Evolutionary conservation across 306 rosid species (phyloP).

Genomic region (Macrotyloma uniflorum): DNA sequence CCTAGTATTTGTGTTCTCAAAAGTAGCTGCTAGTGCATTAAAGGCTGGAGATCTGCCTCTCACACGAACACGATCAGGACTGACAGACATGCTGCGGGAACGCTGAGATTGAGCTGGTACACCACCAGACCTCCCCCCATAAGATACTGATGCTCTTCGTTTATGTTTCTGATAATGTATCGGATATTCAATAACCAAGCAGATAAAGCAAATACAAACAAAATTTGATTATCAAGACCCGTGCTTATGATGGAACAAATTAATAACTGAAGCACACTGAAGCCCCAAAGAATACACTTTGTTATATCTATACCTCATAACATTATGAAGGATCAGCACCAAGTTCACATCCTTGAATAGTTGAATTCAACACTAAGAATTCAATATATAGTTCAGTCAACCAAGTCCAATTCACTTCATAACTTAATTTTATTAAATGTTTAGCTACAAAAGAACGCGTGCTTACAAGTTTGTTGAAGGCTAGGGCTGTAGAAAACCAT

Average conservation of each 20-base stretch:
- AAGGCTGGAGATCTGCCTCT: constrained; percentile 99
- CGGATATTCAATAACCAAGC: constrained; percentile 37
- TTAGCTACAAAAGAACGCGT: background rate
- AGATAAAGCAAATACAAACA: constrained; percentile 24
- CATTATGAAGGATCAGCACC: constrained; percentile 15
- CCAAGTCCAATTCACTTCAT: background rate
- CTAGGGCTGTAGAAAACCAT: background rate
- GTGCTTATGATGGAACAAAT: constrained; percentile 21
- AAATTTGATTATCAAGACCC: constrained; percentile 7
- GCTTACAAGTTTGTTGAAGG: background rate
- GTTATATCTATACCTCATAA: background rate
- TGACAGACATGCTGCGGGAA: constrained; percentile 91
- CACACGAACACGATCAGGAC: constrained; percentile 91
- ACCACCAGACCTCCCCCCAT: constrained; percentile 83
- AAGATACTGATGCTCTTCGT: constrained; percentile 72
- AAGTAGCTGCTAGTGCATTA: constrained; percentile 87
- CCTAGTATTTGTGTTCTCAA: constrained; percentile 71
- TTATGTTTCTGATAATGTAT: constrained; percentile 77
- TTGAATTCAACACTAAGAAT: constrained; percentile 4
- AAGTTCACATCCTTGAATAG: background rate
- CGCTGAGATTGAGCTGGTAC: constrained; percentile 89
- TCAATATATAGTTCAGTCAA: background rate
- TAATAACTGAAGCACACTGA: no score
- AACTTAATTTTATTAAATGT: background rate
- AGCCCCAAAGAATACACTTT: background rate